These are phyloP conservation scores for Aspergillus puulaauensis DNA, from an alignment of 2,329 filamentous ascomycete genomes.

Conservation along the genomic window DNA sequence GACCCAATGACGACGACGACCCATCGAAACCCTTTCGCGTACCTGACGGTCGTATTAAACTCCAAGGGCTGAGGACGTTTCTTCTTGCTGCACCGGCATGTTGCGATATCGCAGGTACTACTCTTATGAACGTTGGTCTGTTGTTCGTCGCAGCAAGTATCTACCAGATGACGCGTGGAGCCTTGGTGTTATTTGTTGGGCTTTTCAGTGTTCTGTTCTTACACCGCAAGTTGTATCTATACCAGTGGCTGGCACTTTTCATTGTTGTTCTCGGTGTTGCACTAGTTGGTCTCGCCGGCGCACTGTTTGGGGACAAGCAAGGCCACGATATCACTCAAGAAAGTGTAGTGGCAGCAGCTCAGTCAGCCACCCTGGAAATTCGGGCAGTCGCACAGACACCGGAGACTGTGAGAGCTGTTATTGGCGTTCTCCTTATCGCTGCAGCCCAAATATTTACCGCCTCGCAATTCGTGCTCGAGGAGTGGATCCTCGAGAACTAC, in stretches of 20 bases:
- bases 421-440: constrained; percentile 88
- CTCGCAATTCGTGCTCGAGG: constrained; percentile 92
- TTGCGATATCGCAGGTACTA: constrained; percentile 93
- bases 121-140: constrained; percentile 93
- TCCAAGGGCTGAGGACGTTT: constrained; percentile 69
- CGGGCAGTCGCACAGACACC: constrained; percentile 47
- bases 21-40: constrained; percentile 55
- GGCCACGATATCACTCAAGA: constrained; percentile 36
- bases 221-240: constrained; percentile 72
- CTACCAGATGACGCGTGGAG: constrained; percentile 97
- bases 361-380: constrained; percentile 44
- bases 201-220: constrained; percentile 93
- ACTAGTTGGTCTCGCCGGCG: constrained; percentile 84
- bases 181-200: constrained; percentile 91
- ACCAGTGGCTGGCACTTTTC: constrained; percentile 87
- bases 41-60: constrained; percentile 57
- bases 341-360: constrained; percentile 26
- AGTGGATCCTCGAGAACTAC: constrained; percentile 82
- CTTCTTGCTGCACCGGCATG: constrained; percentile 82
- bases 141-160: constrained; percentile 93
- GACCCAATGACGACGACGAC: constrained; percentile 45
- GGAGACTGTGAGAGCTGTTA: constrained; percentile 66
- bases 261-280: constrained; percentile 87
- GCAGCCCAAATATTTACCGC: constrained; percentile 96
- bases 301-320: constrained; percentile 66